A percentile compares a stretch with the other conserved stretches of the same genome.
Evolutionary conservation across 345 rosid species (phyloP).

Genomic region (Dovyalis caffra): DNA sequence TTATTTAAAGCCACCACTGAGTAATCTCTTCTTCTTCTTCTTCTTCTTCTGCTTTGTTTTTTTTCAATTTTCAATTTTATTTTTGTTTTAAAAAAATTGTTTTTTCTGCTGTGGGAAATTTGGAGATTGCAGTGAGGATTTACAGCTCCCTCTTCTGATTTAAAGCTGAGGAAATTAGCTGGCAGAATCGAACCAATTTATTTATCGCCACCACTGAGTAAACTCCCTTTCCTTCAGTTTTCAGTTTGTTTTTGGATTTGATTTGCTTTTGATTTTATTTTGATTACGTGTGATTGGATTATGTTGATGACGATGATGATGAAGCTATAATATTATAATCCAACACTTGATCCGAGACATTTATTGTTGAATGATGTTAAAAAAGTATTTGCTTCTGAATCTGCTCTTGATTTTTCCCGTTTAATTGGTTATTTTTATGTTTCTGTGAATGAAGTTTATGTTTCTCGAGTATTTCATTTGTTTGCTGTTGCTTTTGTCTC

Average conservation of each 20-base stretch:
- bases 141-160: constrained; percentile 61
- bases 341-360: constrained; percentile 69
- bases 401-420: constrained; percentile 7
- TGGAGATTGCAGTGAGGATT: constrained; percentile 40
- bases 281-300: neutral
- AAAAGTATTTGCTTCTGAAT: constrained; percentile 48
- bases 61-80: neutral
- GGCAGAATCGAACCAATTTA: constrained; percentile 70
- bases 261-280: neutral
- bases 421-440: too few relatives aligned
- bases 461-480: too few relatives aligned
- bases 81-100: neutral
- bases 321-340: constrained; percentile 45
- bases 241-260: neutral
- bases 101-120: neutral
- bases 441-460: too few relatives aligned
- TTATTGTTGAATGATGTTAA: constrained; percentile 37
- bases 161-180: constrained; percentile 46
- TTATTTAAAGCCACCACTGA: constrained; percentile 45
- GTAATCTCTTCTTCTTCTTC: too few relatives aligned
- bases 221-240: constrained; percentile 6
- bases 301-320: constrained; percentile 34
- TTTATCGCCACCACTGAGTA: constrained; percentile 52
- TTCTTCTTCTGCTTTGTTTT: too few relatives aligned
- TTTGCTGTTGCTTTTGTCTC: too few relatives aligned